phyloP scores from a whole-genome alignment of 2,329 filamentous ascomycete species.

The Rhynchosporium agropyri region DNA sequence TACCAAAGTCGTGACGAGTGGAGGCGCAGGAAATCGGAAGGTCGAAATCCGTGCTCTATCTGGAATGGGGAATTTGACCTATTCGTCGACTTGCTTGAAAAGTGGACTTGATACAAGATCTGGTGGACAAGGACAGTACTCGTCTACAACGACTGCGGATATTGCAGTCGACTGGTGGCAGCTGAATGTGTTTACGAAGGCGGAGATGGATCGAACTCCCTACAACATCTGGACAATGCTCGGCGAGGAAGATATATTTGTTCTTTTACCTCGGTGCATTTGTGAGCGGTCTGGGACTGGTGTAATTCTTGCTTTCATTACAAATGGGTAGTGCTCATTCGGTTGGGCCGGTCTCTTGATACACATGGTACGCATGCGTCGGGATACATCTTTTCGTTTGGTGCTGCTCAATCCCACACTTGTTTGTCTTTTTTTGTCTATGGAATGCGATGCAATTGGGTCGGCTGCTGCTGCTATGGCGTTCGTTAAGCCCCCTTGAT shows the following conservation, averaged over 20 bases:
- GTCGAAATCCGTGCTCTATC: too few species aligned
- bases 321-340: constrained; percentile 17
- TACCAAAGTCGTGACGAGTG: constrained; percentile 19
- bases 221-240: constrained; percentile 15
- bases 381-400: constrained; percentile 4
- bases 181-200: constrained; percentile 20
- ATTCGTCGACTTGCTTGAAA: background rate
- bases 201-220: constrained; percentile 11
- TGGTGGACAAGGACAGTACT: background rate
- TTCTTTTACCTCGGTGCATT: constrained; percentile 39
- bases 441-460: constrained; percentile 8
- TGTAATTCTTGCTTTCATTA: constrained; percentile 19
- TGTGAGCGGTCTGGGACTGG: constrained; percentile 34
- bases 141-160: constrained; percentile 8
- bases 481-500: background rate
- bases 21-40: too few species aligned
- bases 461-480: constrained; percentile 3
- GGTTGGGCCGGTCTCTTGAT: constrained; percentile 24
- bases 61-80: background rate
- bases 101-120: constrained; percentile 1
- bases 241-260: constrained; percentile 31
- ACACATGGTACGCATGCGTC: constrained; percentile 18
- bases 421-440: constrained; percentile 5
- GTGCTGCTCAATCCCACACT: background rate
- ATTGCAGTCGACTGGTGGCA: constrained; percentile 15